Conservation (phyloP, 1,284 basidiomycete genomes). For the Xerocomus subilludens region DNA sequence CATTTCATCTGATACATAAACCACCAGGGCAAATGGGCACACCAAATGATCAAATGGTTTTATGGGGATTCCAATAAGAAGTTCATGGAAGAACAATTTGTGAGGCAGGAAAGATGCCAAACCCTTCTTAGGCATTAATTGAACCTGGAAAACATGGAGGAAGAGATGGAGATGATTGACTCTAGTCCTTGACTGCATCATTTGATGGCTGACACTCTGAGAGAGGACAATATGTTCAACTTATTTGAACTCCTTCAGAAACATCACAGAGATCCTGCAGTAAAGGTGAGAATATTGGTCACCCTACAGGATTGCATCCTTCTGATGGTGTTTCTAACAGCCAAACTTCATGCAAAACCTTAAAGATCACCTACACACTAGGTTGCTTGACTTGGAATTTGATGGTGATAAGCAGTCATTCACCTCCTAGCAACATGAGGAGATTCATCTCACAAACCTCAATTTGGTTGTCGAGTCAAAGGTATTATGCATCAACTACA, state of each 20-base stretch:
- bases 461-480: slow-evolving; percentile 18
- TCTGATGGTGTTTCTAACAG: background rate
- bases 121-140: background rate
- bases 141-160: background rate
- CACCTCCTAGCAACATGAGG: background rate
- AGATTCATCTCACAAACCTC: slow-evolving; percentile 1
- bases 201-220: no score
- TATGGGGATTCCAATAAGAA: no score
- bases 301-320: no score
- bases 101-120: background rate
- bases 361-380: slow-evolving; percentile 35
- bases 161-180: no score
- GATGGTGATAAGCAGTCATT: slow-evolving; percentile 29
- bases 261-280: slow-evolving; percentile 24
- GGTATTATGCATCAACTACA: slow-evolving; percentile 20
- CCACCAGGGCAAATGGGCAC: background rate
- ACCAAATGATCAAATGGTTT: no score
- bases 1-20: background rate
- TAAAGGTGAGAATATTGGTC: slow-evolving; percentile 15
- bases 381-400: slow-evolving; percentile 24
- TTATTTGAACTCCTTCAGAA: no score
- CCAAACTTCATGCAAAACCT: background rate
- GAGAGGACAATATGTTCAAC: no score
- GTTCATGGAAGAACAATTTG: background rate
- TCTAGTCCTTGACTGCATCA: no score